These are phyloP conservation scores for Thermomyces lanuginosus DNA, from an alignment of 2,329 filamentous ascomycete species.

Conservation along the genomic window DNA sequence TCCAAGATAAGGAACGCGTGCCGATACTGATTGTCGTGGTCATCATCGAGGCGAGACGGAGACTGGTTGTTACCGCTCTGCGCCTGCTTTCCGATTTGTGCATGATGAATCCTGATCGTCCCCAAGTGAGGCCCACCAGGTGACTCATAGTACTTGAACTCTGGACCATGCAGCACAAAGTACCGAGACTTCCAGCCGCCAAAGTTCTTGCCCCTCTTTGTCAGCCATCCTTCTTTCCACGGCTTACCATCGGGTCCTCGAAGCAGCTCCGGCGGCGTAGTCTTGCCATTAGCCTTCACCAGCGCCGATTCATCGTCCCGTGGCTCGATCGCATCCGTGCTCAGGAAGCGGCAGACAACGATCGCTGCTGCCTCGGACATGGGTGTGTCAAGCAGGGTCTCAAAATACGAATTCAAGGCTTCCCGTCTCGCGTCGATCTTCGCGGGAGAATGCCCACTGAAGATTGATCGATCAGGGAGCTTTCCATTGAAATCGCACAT, in stretches of 20 bases:
- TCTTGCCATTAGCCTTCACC: conserved; percentile 22
- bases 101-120: conserved; percentile 77
- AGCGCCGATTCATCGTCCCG: conserved; percentile 37
- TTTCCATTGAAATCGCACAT: conserved; percentile 54
- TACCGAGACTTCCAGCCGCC: conserved; percentile 89
- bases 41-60: conserved; percentile 48
- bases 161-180: conserved; percentile 52
- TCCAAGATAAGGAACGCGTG: conserved; percentile 92
- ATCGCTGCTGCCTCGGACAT: conserved; percentile 62
- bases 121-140: conserved; percentile 81
- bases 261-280: conserved; percentile 16
- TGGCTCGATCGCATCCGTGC: conserved; percentile 43
- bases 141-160: conserved; percentile 79
- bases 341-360: conserved; percentile 77
- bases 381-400: conserved; percentile 65
- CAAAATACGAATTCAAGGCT: conserved; percentile 72
- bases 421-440: conserved; percentile 75
- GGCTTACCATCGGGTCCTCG: conserved; percentile 48
- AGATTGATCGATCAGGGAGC: conserved; percentile 70
- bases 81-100: conserved; percentile 88
- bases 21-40: conserved; percentile 82
- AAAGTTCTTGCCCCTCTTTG: conserved; percentile 96
- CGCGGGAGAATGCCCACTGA: conserved; percentile 81
- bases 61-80: conserved; percentile 44
- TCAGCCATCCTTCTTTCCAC: conserved; percentile 75